A percentile compares a stretch with the other conserved stretches of the same genome.
Evolutionary conservation across 2,329 filamentous ascomycete species (phyloP).

Genomic region (Sclerotinia minor): DNA sequence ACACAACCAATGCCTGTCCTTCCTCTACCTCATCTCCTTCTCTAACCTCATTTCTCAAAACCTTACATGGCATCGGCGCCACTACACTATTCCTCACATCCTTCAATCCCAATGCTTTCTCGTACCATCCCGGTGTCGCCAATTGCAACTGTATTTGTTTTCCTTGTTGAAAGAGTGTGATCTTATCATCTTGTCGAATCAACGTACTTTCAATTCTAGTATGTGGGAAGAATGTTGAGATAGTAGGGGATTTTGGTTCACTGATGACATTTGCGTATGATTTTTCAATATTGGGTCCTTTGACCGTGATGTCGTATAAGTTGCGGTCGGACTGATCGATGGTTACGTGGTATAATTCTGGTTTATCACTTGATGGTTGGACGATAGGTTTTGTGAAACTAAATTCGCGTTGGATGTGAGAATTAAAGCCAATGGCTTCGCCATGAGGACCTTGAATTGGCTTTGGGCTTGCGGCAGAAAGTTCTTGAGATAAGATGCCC

Average conservation of each 20-base stretch:
- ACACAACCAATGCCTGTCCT: conserved; percentile 83
- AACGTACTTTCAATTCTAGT: conserved; percentile 79
- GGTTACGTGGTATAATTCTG: conserved; percentile 31
- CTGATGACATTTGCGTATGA: conserved; percentile 47
- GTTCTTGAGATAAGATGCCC: conserved; percentile 61
- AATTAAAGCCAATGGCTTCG: conserved; percentile 53
- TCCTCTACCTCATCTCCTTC: conserved; percentile 82
- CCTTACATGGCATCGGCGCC: conserved; percentile 97
- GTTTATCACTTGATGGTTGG: conserved; percentile 19
- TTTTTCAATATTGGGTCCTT: conserved; percentile 48
- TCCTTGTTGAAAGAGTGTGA: conserved; percentile 77
- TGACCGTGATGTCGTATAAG: conserved; percentile 47
- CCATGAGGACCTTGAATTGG: conserved; percentile 45
- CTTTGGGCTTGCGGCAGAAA: conserved; percentile 38
- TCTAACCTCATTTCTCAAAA: conserved; percentile 82
- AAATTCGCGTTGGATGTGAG: conserved; percentile 36
- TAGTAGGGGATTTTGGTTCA: conserved; percentile 47
- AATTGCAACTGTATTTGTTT: conserved; percentile 59
- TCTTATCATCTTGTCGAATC: conserved; percentile 59
- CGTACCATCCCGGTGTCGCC: conserved; percentile 73
- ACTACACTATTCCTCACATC: conserved; percentile 79
- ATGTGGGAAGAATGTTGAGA: conserved; percentile 78
- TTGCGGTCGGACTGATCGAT: conserved; percentile 40
- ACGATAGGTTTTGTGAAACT: conserved; percentile 31
- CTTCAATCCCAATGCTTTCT: conserved; percentile 81